These are phyloP conservation scores for Ilyonectria mors-panacis DNA, from an alignment of 2,329 filamentous ascomycete species.

Conservation along the genomic window DNA sequence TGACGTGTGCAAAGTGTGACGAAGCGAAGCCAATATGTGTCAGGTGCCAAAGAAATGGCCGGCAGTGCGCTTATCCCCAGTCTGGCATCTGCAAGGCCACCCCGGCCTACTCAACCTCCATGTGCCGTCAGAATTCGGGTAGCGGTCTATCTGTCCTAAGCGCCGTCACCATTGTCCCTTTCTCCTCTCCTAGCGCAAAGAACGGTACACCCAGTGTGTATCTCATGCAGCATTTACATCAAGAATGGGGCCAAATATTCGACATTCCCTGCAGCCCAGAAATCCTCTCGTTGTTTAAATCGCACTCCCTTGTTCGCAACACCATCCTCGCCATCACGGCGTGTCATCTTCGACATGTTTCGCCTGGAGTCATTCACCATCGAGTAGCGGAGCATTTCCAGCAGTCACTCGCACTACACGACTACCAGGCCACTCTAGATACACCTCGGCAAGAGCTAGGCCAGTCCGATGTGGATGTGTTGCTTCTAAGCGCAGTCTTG, in stretches of 20 bases:
- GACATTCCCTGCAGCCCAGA: slow-evolving; percentile 13
- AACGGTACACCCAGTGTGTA: slow-evolving; percentile 18
- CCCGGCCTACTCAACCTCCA: neutral
- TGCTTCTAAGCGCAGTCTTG: slow-evolving; percentile 13
- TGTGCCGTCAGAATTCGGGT: neutral
- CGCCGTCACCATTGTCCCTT: slow-evolving; percentile 10
- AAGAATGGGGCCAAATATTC: slow-evolving; percentile 14
- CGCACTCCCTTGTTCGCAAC: slow-evolving; percentile 9
- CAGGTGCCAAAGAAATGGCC: slow-evolving; percentile 16
- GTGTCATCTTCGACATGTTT: slow-evolving; percentile 22
- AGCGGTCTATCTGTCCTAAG: neutral
- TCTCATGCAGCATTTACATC: slow-evolving; percentile 16
- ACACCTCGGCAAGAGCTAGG: neutral
- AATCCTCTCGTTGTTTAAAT: slow-evolving; percentile 15
- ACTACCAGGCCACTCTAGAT: slow-evolving; percentile 10
- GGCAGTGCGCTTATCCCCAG: slow-evolving; percentile 13
- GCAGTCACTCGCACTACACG: slow-evolving; percentile 12
- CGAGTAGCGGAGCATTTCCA: slow-evolving; percentile 25
- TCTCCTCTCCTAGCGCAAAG: neutral
- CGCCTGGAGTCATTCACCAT: slow-evolving; percentile 12
- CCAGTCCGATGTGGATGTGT: slow-evolving; percentile 1
- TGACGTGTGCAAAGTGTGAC: slow-evolving; percentile 17
- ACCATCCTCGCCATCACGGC: slow-evolving; percentile 20
- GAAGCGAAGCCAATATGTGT: slow-evolving; percentile 12
- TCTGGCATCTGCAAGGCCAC: neutral